Base-by-base conservation (phyloP, 495 filamentous ascomycete genomes). In the Penicillium canescens region DNA sequence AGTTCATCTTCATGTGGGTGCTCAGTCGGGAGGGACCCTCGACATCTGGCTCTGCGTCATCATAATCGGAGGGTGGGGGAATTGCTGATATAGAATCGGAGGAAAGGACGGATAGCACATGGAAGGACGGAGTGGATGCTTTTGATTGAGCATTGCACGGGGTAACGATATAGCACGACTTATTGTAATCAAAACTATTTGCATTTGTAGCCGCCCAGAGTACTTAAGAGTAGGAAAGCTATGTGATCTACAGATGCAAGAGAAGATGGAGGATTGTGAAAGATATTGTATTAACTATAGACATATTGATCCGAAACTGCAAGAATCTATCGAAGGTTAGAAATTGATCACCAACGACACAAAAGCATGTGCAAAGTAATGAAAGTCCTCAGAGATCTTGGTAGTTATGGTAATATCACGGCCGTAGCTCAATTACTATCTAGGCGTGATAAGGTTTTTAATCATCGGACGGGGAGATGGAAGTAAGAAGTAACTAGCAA, bases 1-100 rank as follows among this genome's bases (percentile, higher is more conserved):
- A 98, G 71, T 84, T 98, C 42, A 63, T 92, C 50, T 96, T 97
- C 68, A 97, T 97, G 90, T 93, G 94, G 87, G 82, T 92, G 56
- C 77, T 98, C 52, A 95, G 77, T 53, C 77, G 82, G 6, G 78
- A 82, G 63, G 80, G 73, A 9, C 75, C 71, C 0, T 59, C 51
- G 41, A 34, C 59, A 52, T 50, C 59, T 45, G 62, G 63, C 12
- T 58, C 46, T 23, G 58, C 56, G 24, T 59, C 62, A 24, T 70
- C 73, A 43, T 71, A 49, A 65, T 68, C n/a, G 7, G 26, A 24
- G 23, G 24, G 3, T 60, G 39, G 9, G 28, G 9, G 53, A 62
- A 55, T 52, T 56, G 54, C 63, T 57, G 68, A 67, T 56, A 71
- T 62, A 65, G 62, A 72, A 38, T 44, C 18, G 61, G 54, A 18